Base-by-base conservation (phyloP, 495 filamentous ascomycete species). In the Aspergillus ellipticus region DNA sequence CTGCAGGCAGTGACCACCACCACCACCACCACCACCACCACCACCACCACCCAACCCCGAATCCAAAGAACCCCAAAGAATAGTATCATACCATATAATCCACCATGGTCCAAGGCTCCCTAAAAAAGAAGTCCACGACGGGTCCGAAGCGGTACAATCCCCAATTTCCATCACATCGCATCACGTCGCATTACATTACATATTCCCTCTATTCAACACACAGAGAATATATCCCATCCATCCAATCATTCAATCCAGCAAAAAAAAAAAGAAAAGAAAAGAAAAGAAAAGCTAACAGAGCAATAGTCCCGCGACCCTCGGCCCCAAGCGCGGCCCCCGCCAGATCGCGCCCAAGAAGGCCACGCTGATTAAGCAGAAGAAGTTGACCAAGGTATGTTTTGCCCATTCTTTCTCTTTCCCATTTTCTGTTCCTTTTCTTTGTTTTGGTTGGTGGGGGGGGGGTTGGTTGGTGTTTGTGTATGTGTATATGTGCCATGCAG, bases 271-370 rank as follows among this genome's bases (percentile, higher is more conserved):
- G 17, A 50, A 37, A 26, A 42, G 11, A 41, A 33, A 21, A n/a
- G n/a, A n/a, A 17, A 26, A 48, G 28, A 4, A 2, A 58, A 42
- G 13, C 16, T 21, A 43, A 57, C 16, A n/a, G n/a, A n/a, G n/a
- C n/a, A n/a, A n/a, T n/a, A n/a, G n/a, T n/a, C n/a, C n/a, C n/a
- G n/a, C n/a, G n/a, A 43, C 53, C 6, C 54, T 61, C 53, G 61
- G 62, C 11, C 69, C 81, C 15, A 85, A 84, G 66, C 82, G 78
- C 58, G 85, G 86, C 20, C 64, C 73, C 9, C 72, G 82, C 15
- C 76, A 82, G 42, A 85, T 90, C 47, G 85, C 86, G 19, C 88
- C 88, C 6, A 88, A 87, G 74, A 90, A 87, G 57, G 68, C 75
- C 19, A 65, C 68, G 3, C 70, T 89, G 33, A 78, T 85, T 26